These are phyloP conservation scores for Geotrichum restrictum DNA, from an alignment of 1,139 yeast species.

Conservation along the genomic window DNA sequence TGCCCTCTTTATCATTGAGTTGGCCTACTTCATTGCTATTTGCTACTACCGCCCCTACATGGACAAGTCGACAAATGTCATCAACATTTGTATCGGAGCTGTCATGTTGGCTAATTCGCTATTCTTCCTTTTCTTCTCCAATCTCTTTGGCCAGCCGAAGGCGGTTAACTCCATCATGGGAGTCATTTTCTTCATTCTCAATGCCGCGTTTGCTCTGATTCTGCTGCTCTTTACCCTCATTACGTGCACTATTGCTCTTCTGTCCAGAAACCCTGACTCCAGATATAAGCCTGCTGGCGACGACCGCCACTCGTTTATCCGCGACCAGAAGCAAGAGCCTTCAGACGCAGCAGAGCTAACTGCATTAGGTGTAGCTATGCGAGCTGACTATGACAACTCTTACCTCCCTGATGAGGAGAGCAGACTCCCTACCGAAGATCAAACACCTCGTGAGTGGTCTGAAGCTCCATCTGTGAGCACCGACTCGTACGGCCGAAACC, in stretches of 20 bases:
- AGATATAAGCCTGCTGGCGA: constrained; percentile 92
- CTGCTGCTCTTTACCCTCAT: constrained; percentile 73
- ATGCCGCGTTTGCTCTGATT: constrained; percentile 84
- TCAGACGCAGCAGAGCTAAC: constrained; percentile 59
- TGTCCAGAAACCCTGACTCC: constrained; percentile 87
- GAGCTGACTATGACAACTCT: constrained; percentile 51
- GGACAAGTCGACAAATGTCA: constrained; percentile 88
- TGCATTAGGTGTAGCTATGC: constrained; percentile 86
- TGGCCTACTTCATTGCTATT: constrained; percentile 60
- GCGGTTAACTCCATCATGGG: constrained; percentile 92
- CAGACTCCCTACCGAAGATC: not conserved
- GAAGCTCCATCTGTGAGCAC: not conserved
- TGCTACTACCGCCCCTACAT: constrained; percentile 79
- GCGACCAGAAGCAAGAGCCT: constrained; percentile 45
- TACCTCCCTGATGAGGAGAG: not conserved
- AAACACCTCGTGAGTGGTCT: not conserved
- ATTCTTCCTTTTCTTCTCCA: constrained; percentile 84
- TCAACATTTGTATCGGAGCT: constrained; percentile 78
- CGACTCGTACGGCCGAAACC: not conserved
- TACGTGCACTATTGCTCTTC: constrained; percentile 74
- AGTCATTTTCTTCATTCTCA: constrained; percentile 76
- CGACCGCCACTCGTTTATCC: constrained; percentile 87
- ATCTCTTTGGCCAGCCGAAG: constrained; percentile 77
- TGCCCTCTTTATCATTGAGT: constrained; percentile 71
- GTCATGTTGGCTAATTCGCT: constrained; percentile 76